Conservation (phyloP, 345 rosid genomes). For the Hibiscus trionum region DNA sequence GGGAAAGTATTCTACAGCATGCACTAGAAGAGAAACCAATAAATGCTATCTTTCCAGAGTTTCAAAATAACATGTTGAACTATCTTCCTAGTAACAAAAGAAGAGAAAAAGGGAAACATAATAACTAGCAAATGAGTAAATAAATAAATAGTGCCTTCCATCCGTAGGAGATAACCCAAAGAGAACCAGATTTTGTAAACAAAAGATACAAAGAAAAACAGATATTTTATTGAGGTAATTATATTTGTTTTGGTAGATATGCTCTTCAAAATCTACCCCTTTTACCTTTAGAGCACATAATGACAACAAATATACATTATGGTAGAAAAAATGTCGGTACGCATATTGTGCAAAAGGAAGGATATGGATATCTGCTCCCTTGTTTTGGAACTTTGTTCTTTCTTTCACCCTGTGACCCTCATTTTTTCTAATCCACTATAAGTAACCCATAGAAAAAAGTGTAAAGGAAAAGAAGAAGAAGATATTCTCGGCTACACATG, state of each 20-base stretch:
- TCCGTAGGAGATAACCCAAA: background rate
- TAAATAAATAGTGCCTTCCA: background rate
- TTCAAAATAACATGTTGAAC: too few species aligned
- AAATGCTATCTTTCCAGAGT: too few species aligned
- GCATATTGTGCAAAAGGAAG: background rate
- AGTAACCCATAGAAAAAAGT: background rate
- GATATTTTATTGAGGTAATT: background rate
- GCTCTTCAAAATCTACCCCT: conserved; percentile 3
- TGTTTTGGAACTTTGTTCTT: background rate
- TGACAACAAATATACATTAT: background rate
- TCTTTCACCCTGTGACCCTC: background rate
- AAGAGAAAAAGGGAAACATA: too few species aligned
- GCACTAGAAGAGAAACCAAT: too few species aligned
- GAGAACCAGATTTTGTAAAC: background rate
- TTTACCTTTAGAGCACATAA: background rate
- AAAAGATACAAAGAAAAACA: background rate
- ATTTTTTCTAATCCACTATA: background rate
- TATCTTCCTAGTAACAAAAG: too few species aligned
- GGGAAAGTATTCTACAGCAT: too few species aligned
- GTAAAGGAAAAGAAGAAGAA: background rate
- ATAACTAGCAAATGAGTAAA: background rate
- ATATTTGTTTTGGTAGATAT: background rate
- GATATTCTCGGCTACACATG: background rate
- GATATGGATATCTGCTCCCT: too few species aligned
- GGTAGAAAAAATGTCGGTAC: background rate